Conservation (phyloP, 208 protist species). For the Naegleria lovaniensis region DNA sequence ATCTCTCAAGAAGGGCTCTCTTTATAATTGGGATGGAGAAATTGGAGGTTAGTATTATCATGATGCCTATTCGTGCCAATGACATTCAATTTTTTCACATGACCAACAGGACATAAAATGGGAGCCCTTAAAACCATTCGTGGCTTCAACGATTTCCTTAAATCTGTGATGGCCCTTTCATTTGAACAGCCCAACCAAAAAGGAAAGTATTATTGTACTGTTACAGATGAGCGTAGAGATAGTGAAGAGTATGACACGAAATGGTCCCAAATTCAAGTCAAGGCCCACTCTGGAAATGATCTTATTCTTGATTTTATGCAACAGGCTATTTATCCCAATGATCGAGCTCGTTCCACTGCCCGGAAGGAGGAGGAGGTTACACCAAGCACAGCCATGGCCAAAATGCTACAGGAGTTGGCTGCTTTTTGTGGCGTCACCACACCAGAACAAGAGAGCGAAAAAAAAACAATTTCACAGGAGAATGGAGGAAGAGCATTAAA, state of each 20-base stretch:
- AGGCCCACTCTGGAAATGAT: not conserved
- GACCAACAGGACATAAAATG: not conserved
- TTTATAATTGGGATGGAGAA: not conserved
- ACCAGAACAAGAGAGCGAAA: not conserved
- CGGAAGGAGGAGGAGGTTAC: not conserved
- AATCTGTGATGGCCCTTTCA: not conserved
- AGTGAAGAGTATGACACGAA: not conserved
- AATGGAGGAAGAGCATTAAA: not conserved
- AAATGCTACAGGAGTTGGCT: not conserved
- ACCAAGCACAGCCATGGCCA: not conserved
- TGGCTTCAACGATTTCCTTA: not conserved
- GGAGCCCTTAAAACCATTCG: not conserved
- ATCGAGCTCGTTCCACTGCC: no score
- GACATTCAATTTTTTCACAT: no score
- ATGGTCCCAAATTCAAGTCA: not conserved
- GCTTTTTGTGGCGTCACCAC: not conserved
- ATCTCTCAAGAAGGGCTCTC: not conserved
- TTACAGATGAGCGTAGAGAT: not conserved
- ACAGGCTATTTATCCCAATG: not conserved
- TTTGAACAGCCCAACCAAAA: not conserved
- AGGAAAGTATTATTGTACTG: not conserved
- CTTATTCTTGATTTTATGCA: not conserved
- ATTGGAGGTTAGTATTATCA: not conserved
- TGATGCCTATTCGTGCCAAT: no score
- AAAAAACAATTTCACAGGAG: not conserved